Evolutionary conservation across 2,329 filamentous ascomycete genomes (phyloP).

Genomic region (Hypomyces rosellus): DNA sequence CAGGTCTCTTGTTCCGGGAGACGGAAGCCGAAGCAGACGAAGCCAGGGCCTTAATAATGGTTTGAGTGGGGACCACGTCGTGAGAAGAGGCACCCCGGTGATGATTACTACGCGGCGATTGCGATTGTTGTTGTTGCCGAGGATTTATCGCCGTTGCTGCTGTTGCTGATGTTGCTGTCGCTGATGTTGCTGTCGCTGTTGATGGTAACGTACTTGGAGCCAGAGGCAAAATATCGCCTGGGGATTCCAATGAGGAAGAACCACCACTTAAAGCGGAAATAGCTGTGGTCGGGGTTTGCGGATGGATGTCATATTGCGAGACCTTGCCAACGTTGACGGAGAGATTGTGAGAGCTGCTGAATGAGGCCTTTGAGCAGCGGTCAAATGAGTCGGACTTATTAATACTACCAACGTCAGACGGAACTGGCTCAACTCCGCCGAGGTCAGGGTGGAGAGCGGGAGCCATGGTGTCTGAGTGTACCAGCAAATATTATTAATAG

Average conservation of each 20-base stretch:
- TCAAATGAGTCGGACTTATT: slow-evolving; percentile 12
- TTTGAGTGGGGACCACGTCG: slow-evolving; percentile 66
- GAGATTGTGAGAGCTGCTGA: slow-evolving; percentile 12
- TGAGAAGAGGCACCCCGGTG: slow-evolving; percentile 50
- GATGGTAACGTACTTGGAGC: slow-evolving; percentile 9
- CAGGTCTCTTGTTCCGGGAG: slow-evolving; percentile 50
- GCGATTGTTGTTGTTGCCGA: background rate
- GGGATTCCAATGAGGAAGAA: slow-evolving; percentile 11
- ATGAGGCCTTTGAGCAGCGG: slow-evolving; percentile 14
- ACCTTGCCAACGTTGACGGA: slow-evolving; percentile 18
- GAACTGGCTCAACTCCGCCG: slow-evolving; percentile 23
- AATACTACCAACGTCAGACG: background rate
- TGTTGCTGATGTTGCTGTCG: background rate
- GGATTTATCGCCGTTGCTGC: background rate
- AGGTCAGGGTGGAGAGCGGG: slow-evolving; percentile 46
- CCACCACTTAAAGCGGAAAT: slow-evolving; percentile 23
- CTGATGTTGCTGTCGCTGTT: slow-evolving; percentile 9
- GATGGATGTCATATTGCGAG: slow-evolving; percentile 14
- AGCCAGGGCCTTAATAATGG: slow-evolving; percentile 74
- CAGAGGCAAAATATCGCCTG: background rate
- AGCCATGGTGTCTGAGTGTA: slow-evolving; percentile 19
- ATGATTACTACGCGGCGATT: slow-evolving; percentile 22
- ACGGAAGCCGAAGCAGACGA: slow-evolving; percentile 34
- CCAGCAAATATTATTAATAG: background rate
- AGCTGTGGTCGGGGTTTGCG: slow-evolving; percentile 17